Evolutionary conservation across 192 early-diverging fungal genomes (phyloP).

Genomic region (Linnemannia zychae): DNA sequence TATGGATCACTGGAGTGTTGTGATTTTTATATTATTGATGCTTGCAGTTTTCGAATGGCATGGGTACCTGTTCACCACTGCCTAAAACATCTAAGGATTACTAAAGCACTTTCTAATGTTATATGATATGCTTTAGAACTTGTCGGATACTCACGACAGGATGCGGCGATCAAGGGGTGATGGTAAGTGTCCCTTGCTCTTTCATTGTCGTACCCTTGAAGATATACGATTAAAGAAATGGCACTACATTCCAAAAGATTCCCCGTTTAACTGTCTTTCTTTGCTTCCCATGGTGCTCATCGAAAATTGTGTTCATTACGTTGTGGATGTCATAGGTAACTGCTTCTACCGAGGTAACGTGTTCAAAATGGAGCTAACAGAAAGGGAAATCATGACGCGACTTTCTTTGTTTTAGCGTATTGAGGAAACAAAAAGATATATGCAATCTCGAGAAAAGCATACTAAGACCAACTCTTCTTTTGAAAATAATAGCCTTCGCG

Average conservation of each 20-base stretch:
- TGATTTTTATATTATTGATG: too few species aligned
- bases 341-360: conserved; percentile 73
- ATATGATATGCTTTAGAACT: conserved; percentile 54
- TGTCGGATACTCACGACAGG: conserved; percentile 57
- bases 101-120: too few species aligned
- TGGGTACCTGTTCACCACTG: too few species aligned
- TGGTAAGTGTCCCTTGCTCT: conserved; percentile 46
- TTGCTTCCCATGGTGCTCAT: conserved; percentile 1
- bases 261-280: not conserved
- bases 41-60: too few species aligned
- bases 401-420: not conserved
- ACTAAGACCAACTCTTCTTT: not conserved
- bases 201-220: not conserved
- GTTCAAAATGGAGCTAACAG: not conserved
- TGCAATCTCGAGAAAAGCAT: not conserved
- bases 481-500: conserved; percentile 60
- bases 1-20: too few species aligned
- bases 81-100: too few species aligned
- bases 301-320: not conserved
- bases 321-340: conserved; percentile 56
- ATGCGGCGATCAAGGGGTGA: conserved; percentile 72
- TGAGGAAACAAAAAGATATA: not conserved
- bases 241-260: not conserved
- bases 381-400: not conserved
- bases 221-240: not conserved